These are phyloP conservation scores for Cucurbita argyrosperma DNA, from an alignment of 306 rosid genomes.

Conservation along the genomic window DNA sequence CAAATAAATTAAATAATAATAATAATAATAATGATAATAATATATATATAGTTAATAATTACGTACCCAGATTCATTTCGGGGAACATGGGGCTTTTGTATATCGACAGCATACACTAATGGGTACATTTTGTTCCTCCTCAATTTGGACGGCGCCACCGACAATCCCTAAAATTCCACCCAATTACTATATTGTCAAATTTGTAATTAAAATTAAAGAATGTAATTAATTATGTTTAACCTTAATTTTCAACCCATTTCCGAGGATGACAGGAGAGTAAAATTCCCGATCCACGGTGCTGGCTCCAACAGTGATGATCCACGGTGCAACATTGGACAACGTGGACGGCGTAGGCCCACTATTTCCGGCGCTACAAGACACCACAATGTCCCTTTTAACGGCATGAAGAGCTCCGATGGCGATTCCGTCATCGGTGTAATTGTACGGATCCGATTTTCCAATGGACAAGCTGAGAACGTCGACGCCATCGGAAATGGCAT, in stretches of 20 bases:
- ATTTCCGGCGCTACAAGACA: slow-evolving; percentile 81
- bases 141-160: slow-evolving; percentile 50
- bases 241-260: slow-evolving; percentile 35
- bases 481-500: slow-evolving; percentile 77
- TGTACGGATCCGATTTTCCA: slow-evolving; percentile 22
- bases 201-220: neutral
- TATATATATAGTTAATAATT: too few relatives aligned
- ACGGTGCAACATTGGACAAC: slow-evolving; percentile 62
- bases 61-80: slow-evolving; percentile 17
- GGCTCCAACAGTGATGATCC: slow-evolving; percentile 85
- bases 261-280: slow-evolving; percentile 35
- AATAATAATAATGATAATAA: too few relatives aligned
- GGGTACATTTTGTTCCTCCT: slow-evolving; percentile 24
- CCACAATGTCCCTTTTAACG: slow-evolving; percentile 50
- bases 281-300: slow-evolving; percentile 66
- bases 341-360: slow-evolving; percentile 47
- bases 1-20: too few relatives aligned
- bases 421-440: slow-evolving; percentile 43
- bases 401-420: slow-evolving; percentile 59
- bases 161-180: slow-evolving; percentile 40
- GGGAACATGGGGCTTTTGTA: slow-evolving; percentile 22
- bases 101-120: slow-evolving; percentile 46
- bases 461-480: slow-evolving; percentile 60
- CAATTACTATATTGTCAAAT: neutral
- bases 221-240: slow-evolving; percentile 8